Percentiles rank a stretch among this genome's conserved stretches.
Evolutionary conservation across 1,284 basidiomycete species (phyloP).

Genomic region (Cryptococcus depauperatus): DNA sequence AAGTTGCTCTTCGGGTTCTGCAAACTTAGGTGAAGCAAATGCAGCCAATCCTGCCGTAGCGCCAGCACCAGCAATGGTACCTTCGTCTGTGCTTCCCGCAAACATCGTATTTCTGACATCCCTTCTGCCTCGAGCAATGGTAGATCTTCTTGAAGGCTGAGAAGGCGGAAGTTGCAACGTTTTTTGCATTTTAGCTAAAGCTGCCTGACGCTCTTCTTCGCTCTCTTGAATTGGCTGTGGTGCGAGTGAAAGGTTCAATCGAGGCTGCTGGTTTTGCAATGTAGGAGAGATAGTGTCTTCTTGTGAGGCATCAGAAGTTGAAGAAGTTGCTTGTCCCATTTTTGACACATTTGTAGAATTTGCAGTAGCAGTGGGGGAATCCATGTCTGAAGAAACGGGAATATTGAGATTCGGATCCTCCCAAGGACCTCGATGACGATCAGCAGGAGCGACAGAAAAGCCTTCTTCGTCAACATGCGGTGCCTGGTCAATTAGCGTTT

Average conservation of each 20-base stretch:
- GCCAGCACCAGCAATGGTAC: conserved; percentile 1
- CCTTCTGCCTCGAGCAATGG: conserved; percentile 46
- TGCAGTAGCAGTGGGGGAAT: conserved; percentile 2
- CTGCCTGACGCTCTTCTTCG: conserved; percentile 47
- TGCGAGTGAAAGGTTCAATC: conserved; percentile 42
- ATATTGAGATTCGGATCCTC: conserved; percentile 37
- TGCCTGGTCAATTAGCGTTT: conserved; percentile 7
- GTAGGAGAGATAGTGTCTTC: conserved; percentile 18
- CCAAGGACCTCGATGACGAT: conserved; percentile 48
- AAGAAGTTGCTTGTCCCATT: conserved; percentile 15
- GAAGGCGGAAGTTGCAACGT: conserved; percentile 40
- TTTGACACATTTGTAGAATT: neutral
- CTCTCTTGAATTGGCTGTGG: conserved; percentile 46
- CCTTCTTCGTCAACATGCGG: conserved; percentile 48
- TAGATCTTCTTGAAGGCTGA: conserved; percentile 36
- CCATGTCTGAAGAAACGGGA: conserved; percentile 9
- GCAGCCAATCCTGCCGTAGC: neutral
- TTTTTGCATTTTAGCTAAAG: conserved; percentile 48
- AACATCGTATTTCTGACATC: conserved; percentile 49
- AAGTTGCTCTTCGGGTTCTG: conserved; percentile 15
- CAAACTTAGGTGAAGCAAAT: conserved; percentile 6
- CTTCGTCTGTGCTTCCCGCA: conserved; percentile 12
- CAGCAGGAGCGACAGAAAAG: conserved; percentile 49
- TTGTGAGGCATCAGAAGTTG: conserved; percentile 20
- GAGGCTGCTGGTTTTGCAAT: conserved; percentile 11